Evolutionary conservation across 352 stramenopile species (phyloP).

Genomic region (Peronospora destructor): DNA sequence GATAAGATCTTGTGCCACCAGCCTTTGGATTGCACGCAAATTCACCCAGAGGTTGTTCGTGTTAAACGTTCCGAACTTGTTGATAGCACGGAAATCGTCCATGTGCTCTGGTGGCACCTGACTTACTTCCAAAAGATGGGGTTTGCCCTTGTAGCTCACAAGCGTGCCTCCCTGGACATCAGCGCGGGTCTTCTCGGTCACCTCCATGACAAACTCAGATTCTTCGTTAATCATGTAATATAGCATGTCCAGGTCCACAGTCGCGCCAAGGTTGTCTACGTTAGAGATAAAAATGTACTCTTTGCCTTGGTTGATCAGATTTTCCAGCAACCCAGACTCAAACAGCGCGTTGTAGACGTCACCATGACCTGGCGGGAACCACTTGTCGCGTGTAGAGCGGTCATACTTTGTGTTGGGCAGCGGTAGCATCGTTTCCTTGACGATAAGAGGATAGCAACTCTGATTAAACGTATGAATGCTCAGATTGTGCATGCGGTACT

Average conservation of each 20-base stretch:
- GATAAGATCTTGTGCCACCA: constrained; percentile 95
- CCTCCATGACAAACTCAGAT: constrained; percentile 98
- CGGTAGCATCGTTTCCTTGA: constrained; percentile 87
- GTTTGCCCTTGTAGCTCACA: constrained; percentile 86
- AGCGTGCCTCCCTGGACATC: constrained; percentile 89
- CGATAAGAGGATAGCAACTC: constrained; percentile 88
- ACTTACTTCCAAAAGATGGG: constrained; percentile 95
- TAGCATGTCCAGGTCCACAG: constrained; percentile 95
- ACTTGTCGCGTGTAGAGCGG: constrained; percentile 67
- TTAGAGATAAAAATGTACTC: constrained; percentile 99
- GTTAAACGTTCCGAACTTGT: constrained; percentile 98
- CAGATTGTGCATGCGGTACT: constrained; percentile 95
- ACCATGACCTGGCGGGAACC: constrained; percentile 96
- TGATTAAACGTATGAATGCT: constrained; percentile 94
- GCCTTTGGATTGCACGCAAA: constrained; percentile 93
- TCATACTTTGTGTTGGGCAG: constrained; percentile 85
- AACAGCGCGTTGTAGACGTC: constrained; percentile 98
- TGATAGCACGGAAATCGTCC: constrained; percentile 90
- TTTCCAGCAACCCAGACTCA: constrained; percentile 93
- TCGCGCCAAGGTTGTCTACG: constrained; percentile 98
- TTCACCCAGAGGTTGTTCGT: constrained; percentile 99
- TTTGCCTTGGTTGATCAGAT: constrained; percentile 92
- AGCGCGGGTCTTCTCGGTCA: constrained; percentile 90
- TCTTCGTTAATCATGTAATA: constrained; percentile 97
- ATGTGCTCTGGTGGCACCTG: constrained; percentile 95